These are phyloP conservation scores for Chrysosphaeria jannelii DNA, from an alignment of 2,329 filamentous ascomycete genomes.

Conservation along the genomic window DNA sequence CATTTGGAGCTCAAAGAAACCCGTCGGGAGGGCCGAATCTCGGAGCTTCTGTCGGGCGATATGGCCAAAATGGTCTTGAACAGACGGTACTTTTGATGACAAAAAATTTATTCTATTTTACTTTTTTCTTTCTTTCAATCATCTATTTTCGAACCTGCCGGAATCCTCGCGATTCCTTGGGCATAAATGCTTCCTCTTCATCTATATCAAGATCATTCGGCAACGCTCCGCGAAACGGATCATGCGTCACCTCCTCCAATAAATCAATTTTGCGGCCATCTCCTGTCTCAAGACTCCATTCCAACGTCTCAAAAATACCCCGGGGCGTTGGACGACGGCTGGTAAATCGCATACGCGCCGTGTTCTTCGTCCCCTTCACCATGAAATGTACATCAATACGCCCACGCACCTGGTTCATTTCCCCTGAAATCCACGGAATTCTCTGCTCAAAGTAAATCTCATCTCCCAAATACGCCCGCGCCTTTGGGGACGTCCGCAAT, in stretches of 20 bases:
- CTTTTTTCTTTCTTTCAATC: too few species aligned
- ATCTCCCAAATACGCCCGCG: conserved; percentile 55
- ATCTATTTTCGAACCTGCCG: too few species aligned
- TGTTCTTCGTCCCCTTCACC: conserved; percentile 48
- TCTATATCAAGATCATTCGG: too few species aligned
- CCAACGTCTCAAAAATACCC: conserved; percentile 51
- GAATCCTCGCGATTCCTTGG: too few species aligned
- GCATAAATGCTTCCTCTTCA: too few species aligned
- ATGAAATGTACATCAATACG: conserved; percentile 63
- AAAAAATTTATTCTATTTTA: neutral
- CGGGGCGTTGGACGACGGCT: conserved; percentile 34
- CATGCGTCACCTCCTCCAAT: conserved; percentile 23
- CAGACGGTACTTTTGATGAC: neutral
- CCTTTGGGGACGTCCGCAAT: conserved; percentile 47
- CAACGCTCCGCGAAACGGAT: conserved; percentile 4
- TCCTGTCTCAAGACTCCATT: conserved; percentile 56
- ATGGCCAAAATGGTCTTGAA: too few species aligned
- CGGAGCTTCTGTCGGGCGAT: conserved; percentile 6
- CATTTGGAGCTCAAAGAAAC: conserved; percentile 24
- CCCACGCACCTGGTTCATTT: conserved; percentile 84
- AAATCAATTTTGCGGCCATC: conserved; percentile 36
- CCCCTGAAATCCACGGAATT: conserved; percentile 59
- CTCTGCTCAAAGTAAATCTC: conserved; percentile 54
- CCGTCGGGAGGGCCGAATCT: conserved; percentile 13
- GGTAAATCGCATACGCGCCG: conserved; percentile 51